Conservation (phyloP, 2,329 filamentous ascomycete species). For the Zasmidium angulare region DNA sequence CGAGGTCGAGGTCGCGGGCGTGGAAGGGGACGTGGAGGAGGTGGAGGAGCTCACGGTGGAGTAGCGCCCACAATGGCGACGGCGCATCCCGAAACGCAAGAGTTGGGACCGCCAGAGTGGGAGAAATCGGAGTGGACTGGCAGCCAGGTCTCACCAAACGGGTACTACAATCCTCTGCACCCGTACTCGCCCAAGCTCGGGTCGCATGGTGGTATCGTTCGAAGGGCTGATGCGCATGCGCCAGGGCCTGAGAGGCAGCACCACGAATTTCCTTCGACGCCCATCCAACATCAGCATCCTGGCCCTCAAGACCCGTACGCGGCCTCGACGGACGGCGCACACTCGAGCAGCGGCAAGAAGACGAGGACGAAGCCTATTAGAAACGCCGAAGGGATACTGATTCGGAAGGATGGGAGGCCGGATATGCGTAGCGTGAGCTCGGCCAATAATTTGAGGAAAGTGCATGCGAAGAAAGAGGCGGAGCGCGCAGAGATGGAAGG, state of each 20-base stretch:
- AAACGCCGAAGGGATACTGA: constrained; percentile 52
- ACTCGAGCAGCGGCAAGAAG: constrained; percentile 40
- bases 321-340: constrained; percentile 12
- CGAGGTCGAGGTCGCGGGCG: constrained; percentile 40
- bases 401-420: constrained; percentile 52
- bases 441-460: constrained; percentile 53
- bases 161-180: constrained; percentile 26
- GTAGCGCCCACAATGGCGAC: constrained; percentile 5
- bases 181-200: constrained; percentile 16
- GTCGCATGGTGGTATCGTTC: constrained; percentile 5
- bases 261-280: constrained; percentile 28
- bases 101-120: constrained; percentile 43
- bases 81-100: constrained; percentile 26
- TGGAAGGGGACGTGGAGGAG: constrained; percentile 42
- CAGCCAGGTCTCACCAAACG: constrained; percentile 38
- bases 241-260: constrained; percentile 20
- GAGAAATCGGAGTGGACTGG: constrained; percentile 39
- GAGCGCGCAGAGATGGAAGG: constrained; percentile 35
- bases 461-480: constrained; percentile 51
- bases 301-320: constrained; percentile 17
- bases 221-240: constrained; percentile 9
- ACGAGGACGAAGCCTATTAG: constrained; percentile 51
- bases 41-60: constrained; percentile 21
- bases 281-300: constrained; percentile 16
- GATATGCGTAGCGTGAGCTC: constrained; percentile 54